Base-by-base conservation (phyloP, 2,329 filamentous ascomycete species). In the Fusarium piperis region DNA sequence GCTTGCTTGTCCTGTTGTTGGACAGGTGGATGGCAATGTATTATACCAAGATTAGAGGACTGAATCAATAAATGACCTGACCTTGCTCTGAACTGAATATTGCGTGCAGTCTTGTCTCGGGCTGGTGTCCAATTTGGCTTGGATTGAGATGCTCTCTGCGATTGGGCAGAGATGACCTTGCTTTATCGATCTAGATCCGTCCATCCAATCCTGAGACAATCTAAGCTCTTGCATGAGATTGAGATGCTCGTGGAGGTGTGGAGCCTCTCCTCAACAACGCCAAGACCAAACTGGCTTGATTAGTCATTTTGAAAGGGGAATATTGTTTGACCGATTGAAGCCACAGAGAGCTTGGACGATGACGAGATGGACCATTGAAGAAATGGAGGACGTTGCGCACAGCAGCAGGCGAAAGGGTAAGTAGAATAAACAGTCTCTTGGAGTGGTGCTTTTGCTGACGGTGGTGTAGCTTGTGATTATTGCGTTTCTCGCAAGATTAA, bases 401-500 rank as follows among this genome's bases (percentile, higher is more conserved):
- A 60, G 69, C 26, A 68, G 70, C 18, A 73, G 73, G 56, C 48
- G 73, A 20, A 75, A 74, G 71, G 72, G 73, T 74, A 33, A 41
- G 53, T 28, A 11, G 3, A 28, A 5, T 46, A 2, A 1, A 13
- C 4, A 6, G 9, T 23, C 1, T 12, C 2, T 18, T 20, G 8
- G 18, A 13, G n/a, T 18, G 3, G n/a, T n/a, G n/a, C n/a, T n/a
- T 32, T 8, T 48, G 18, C 32, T 30, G 10, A 35, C 36, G 11
- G 2, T 13, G 20, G 18, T 35, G 13, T 15, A 77, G 74, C 73
- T 18, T 82, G 81, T 63, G 82, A 83, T 67, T 76, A 80, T 7
- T 84, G 82, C 62, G 82, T 79, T 16, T 75, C 73, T 48, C 81
- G 81, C 65, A 84, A 83, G 72, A 79, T 83, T 55, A 83, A 78